Percentiles rank a stretch among this genome's conserved stretches.
These are phyloP conservation scores for Pugionium cornutum DNA, from an alignment of 345 rosid species.

Conservation along the genomic window DNA sequence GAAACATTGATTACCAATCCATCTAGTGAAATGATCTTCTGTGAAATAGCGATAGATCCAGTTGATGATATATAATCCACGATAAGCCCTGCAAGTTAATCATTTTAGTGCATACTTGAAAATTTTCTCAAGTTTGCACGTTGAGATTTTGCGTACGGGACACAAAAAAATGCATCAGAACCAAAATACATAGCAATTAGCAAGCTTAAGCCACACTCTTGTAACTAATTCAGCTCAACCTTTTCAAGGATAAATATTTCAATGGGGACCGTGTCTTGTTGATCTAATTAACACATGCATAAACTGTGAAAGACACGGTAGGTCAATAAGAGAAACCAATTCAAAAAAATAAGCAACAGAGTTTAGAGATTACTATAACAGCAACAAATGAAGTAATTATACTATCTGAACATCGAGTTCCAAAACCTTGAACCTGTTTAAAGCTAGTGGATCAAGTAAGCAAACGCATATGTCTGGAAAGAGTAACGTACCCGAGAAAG, in stretches of 20 bases:
- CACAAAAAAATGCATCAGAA: slow-evolving; percentile 6
- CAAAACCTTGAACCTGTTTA: not conserved
- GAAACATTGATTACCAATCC: slow-evolving; percentile 60
- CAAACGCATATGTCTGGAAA: slow-evolving; percentile 4
- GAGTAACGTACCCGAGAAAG: slow-evolving; percentile 78
- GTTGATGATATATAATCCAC: slow-evolving; percentile 80
- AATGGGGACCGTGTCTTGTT: slow-evolving; percentile 11
- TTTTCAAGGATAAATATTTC: not conserved
- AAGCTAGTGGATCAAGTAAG: slow-evolving; percentile 21
- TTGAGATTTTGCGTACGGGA: not conserved
- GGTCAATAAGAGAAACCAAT: not conserved
- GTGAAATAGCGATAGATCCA: slow-evolving; percentile 82
- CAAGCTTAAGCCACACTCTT: too few relatives aligned
- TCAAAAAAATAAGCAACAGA: slow-evolving; percentile 8
- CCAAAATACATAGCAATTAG: not conserved
- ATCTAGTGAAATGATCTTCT: slow-evolving; percentile 61
- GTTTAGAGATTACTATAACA: not conserved
- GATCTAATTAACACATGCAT: not conserved
- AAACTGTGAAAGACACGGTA: not conserved
- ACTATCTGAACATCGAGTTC: slow-evolving; percentile 1
- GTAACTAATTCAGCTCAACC: not conserved
- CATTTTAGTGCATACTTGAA: not conserved
- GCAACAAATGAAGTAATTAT: not conserved
- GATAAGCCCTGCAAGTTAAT: slow-evolving; percentile 69
- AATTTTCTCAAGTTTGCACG: not conserved